These are phyloP conservation scores for Salix koriyanagi DNA, from an alignment of 345 rosid species.

Conservation along the genomic window DNA sequence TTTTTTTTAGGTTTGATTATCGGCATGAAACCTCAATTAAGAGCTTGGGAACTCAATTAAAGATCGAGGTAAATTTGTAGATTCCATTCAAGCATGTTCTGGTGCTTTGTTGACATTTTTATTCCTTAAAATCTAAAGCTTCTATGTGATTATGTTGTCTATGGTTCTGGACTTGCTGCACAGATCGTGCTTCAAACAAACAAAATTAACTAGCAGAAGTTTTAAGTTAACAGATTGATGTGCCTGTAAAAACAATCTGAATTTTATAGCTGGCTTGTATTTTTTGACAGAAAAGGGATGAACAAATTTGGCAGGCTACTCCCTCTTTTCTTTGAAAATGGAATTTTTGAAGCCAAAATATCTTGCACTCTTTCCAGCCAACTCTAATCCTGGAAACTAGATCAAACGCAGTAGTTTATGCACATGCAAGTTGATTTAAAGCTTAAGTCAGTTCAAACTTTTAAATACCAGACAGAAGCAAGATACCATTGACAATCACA, in stretches of 20 bases:
- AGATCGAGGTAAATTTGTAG: not conserved
- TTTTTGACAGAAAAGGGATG: not conserved
- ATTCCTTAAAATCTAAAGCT: not conserved
- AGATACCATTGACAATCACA: constrained; percentile 13
- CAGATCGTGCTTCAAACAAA: not conserved
- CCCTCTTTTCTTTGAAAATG: not conserved
- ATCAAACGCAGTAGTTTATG: constrained; percentile 1
- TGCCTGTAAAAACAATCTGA: not conserved
- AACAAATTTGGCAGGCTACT: not conserved
- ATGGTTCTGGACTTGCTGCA: not conserved
- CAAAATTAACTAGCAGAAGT: not conserved
- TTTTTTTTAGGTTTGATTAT: not conserved
- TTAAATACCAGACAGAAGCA: not conserved
- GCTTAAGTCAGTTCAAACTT: not conserved
- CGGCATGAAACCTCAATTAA: not conserved
- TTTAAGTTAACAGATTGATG: not conserved
- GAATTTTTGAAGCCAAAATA: not conserved
- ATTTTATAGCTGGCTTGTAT: not conserved
- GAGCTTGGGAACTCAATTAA: not conserved
- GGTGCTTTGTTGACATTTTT: not conserved
- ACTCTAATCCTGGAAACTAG: not conserved
- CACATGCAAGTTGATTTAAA: not conserved
- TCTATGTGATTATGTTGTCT: not conserved
- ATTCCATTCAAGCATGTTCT: not conserved
- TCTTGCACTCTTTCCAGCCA: not conserved